Conservation (phyloP, 768 basidiomycete species). For the Boletus bicolor region DNA sequence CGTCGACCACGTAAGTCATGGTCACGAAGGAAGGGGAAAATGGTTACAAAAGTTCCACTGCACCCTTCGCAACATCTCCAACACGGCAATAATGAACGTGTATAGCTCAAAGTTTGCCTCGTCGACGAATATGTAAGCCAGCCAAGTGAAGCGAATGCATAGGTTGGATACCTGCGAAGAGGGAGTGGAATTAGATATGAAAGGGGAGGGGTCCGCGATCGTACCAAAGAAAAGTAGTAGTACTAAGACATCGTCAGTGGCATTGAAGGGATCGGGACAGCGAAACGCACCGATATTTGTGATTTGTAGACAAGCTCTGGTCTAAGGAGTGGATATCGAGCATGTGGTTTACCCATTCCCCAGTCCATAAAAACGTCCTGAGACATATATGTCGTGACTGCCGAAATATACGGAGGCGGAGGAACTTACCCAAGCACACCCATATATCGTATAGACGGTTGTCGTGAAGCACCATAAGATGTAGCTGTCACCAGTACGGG, state of each 20-base stretch:
- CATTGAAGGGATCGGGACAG: background rate
- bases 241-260: constrained; percentile 36
- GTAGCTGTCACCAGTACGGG: constrained; percentile 47
- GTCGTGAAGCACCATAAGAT: constrained; percentile 67
- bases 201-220: constrained; percentile 11
- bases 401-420: background rate
- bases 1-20: background rate
- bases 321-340: constrained; percentile 61
- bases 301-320: constrained; percentile 71
- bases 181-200: background rate
- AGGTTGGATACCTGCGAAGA: constrained; percentile 62
- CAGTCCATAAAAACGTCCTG: constrained; percentile 91
- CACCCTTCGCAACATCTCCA: constrained; percentile 78
- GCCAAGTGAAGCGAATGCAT: constrained; percentile 77
- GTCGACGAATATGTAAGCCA: constrained; percentile 63
- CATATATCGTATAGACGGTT: constrained; percentile 65
- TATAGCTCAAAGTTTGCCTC: constrained; percentile 51
- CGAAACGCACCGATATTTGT: constrained; percentile 47
- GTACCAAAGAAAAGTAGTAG: constrained; percentile 79
- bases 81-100: constrained; percentile 61
- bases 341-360: constrained; percentile 67
- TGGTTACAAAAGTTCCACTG: constrained; percentile 87
- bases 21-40: constrained; percentile 3
- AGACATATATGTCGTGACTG: background rate
- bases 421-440: constrained; percentile 70